Percentiles rank a stretch among this genome's conserved stretches.
Conservation (phyloP, 305 asterid species). For the Fraxinus platypoda region DNA sequence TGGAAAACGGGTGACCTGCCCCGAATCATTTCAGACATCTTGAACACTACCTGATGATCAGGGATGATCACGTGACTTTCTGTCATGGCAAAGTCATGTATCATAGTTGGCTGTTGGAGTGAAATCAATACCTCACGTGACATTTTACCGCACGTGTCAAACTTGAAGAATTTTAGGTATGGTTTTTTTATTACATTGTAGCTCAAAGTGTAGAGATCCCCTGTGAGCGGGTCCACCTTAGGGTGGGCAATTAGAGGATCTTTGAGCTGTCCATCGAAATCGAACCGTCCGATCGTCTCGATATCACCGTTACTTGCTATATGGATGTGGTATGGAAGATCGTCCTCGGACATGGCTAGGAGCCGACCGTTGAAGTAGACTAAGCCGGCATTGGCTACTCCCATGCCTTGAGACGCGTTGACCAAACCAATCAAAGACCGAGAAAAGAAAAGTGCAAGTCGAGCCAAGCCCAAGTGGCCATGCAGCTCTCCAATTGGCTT, state of each 20-base stretch:
- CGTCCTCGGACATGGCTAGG: conserved; percentile 63
- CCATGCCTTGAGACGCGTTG: conserved; percentile 26
- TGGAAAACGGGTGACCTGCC: conserved; percentile 47
- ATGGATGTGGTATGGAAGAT: conserved; percentile 45
- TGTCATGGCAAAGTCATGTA: conserved; percentile 65
- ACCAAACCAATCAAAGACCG: conserved; percentile 38
- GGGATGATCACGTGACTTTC: conserved; percentile 59
- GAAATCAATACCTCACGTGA: conserved; percentile 47
- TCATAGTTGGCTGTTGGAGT: conserved; percentile 47
- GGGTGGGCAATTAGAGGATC: conserved; percentile 62
- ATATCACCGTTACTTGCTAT: conserved; percentile 46
- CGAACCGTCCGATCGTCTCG: conserved; percentile 41
- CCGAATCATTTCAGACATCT: conserved; percentile 47
- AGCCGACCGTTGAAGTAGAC: conserved; percentile 51
- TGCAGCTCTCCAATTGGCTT: conserved; percentile 62
- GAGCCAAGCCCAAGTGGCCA: conserved; percentile 59
- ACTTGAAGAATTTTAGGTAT: conserved; percentile 44
- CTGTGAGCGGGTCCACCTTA: conserved; percentile 54
- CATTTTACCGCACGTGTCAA: conserved; percentile 36
- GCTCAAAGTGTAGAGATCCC: conserved; percentile 48
- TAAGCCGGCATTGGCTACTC: conserved; percentile 55
- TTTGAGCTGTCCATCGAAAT: conserved; percentile 43
- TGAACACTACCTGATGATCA: conserved; percentile 60
- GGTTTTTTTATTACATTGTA: conserved; percentile 44
- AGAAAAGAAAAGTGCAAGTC: conserved; percentile 41